Base-by-base conservation (phyloP, 2,329 filamentous ascomycete species). In the Fusarium poae region DNA sequence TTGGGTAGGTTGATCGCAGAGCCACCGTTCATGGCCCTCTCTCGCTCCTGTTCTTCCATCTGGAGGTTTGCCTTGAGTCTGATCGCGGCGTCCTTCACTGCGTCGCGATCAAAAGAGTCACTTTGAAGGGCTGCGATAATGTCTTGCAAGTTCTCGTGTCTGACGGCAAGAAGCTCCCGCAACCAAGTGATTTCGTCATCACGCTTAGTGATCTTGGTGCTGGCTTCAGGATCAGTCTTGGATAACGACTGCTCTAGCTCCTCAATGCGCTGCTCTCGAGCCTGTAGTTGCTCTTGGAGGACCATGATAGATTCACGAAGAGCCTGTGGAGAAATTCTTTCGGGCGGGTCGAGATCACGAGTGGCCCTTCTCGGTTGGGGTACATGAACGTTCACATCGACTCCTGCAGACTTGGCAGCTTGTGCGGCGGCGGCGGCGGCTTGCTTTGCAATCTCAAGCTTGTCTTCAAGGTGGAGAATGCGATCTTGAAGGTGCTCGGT, bases 41-140 rank as follows among this genome's bases (percentile, higher is more conserved):
- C 95, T 52, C 93, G 92, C 80, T 97, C 94, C 77, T 97, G 93
- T 77, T 97, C 92, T 79, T 99, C 95, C 96, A 99, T 99, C 77
- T 98, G 93, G 35, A 99, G 84, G 75, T 97, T 97, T 16, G 96
- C 93, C 77, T 93, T 93, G 64, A 99, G 89, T 54, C 96, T 91
- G 72, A 98, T 98, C 35, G 93, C 92, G 8, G 94, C 94, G 77
- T 98, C 94, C 73, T 92, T 92, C 68, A 97, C 92, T 8, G 88
- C 86, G 66, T 93, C 89, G 59, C 89, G 88, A 78, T 98, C 91
- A 77, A 92, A 96, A 27, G 85, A 83, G 6, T 94, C 90, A 66
- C 89, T 85, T 4, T 91, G 90, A 29, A 98, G 85, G 8, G 92
- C 90, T 51, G 86, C 86, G 76, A 98, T 95, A 64, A 99, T 93